Evolutionary conservation across 2,329 filamentous ascomycete species (phyloP), one percentile per base, ranked within the genome.

Genomic region (Colletotrichum tofieldiae): DNA sequence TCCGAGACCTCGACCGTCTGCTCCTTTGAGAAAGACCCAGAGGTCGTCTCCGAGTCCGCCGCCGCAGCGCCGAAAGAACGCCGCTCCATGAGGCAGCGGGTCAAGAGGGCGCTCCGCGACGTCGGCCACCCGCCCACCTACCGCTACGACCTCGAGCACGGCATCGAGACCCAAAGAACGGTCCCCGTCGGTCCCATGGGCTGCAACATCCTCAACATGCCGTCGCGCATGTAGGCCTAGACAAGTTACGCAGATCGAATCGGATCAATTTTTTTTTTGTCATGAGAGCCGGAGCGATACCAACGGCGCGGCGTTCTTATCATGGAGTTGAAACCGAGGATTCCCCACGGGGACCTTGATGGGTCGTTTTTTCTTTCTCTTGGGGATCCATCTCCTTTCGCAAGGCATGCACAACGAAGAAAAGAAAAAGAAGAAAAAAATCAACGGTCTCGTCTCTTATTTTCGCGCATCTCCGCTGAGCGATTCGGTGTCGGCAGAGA

Each of bases 1-100:
- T 72, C 65, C 65, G 65, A 72, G 47, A 60, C 69, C 37, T 72
- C 69, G 11, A 72, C 69, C 54, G 32, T 72, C 59, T 72, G 54
- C 69, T 72, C 69, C 39, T 64, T 69, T 26, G 69, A 55, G 26
- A 72, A 72, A 45, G 59, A 69, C 23, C 41, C 56, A 8, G 68
- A 67, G 18, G n/a, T 37, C 32, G 8, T n/a, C 18, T 18, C 18
- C 23, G 23, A 35, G 20, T 16, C 47, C 6, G 12, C 37, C 41
- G 35, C 37, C 23, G 56, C 58, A 26, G 54, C 35, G 26, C 20
- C 32, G 41, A 66, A 66, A 47, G 52, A 60, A 37, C 64, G 45
- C 29, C 71, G 60, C 61, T 73, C 71, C 26, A 32, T 66, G 41
- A 60, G 62, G 16, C 67, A 71, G 23, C 32, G 71, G 12, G 67